Evolutionary conservation across 345 rosid genomes (phyloP).

Genomic region (Murraya paniculata): DNA sequence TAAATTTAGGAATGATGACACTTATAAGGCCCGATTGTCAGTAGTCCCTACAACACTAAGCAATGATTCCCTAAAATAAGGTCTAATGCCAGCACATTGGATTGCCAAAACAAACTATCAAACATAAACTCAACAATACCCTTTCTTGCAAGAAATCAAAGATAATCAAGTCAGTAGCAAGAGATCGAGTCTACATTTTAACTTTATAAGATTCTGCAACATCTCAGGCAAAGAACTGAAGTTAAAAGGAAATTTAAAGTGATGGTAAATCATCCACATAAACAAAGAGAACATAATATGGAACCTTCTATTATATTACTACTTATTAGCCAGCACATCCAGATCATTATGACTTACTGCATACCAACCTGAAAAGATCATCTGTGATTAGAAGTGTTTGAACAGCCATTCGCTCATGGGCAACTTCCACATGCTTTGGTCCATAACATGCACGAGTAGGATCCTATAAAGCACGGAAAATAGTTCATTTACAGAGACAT

Average conservation of each 20-base stretch:
- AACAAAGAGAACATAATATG: neutral
- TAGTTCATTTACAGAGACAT: slow-evolving; percentile 1
- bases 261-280: neutral
- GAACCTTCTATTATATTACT: neutral
- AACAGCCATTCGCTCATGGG: slow-evolving; percentile 92
- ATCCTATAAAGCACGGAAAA: slow-evolving; percentile 44
- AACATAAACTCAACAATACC: too few relatives aligned
- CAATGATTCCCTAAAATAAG: neutral
- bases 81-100: neutral
- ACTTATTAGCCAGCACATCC: neutral
- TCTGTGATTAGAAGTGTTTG: slow-evolving; percentile 94
- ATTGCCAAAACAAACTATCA: neutral
- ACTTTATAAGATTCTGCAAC: neutral
- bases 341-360: neutral
- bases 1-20: too few relatives aligned
- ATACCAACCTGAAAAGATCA: slow-evolving; percentile 80
- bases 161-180: neutral
- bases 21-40: too few relatives aligned
- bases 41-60: neutral
- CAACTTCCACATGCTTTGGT: slow-evolving; percentile 96
- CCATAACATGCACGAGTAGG: slow-evolving; percentile 89
- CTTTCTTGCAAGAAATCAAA: too few relatives aligned
- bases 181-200: neutral
- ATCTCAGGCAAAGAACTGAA: neutral
- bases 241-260: too few relatives aligned